Base-by-base conservation (phyloP, 345 rosid species). In the Noccaea caerulescens region DNA sequence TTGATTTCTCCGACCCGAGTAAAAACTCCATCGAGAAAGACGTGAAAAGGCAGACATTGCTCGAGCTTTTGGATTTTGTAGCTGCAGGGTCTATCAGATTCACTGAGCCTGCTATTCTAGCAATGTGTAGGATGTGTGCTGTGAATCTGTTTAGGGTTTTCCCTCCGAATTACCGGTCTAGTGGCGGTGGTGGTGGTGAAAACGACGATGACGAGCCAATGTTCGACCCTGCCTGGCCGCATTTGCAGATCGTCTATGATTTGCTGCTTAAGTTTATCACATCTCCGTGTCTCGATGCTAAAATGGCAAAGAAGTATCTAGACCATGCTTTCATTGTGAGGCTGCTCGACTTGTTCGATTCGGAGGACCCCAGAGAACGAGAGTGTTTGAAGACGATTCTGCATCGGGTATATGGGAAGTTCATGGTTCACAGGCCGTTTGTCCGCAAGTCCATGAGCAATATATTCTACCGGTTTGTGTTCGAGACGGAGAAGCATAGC, bases 161-260 rank as follows among this genome's bases (percentile, higher is more conserved):
- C 54, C 92, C 93, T 4, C 96, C 93, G 3, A 87, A 79, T 73
- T 84, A 82, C 39, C 78, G 86, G 80, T 82, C 83, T 61, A 77
- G 66, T 1, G 68, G 61, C 38, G 84, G 85, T 1, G 63, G 66
- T 69, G 84, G 85, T 67, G 85, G 85, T 30, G 97, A 87, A 37
- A 83, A 85, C 50, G 90, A 89, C 41, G 88, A 84, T 38, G 93
- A 87, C 25, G 96, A 92, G 51, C 96, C 90, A 0, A 76, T 81
- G 83, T 87, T 91, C 5, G 93, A 89, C 74, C 93, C 97, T 12
- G 84, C 93, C 2, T 91, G 97, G 97, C 89, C 92, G 11, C 97
- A 91, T 82, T 77, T 91, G 81, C 93, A 91, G 49, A 86, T 87
- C 51, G 91, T 91, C 53, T 91, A 89, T 49, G 97, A 91, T 67